Conservation (phyloP, 768 basidiomycete species). For the Boletellus emodensis region DNA sequence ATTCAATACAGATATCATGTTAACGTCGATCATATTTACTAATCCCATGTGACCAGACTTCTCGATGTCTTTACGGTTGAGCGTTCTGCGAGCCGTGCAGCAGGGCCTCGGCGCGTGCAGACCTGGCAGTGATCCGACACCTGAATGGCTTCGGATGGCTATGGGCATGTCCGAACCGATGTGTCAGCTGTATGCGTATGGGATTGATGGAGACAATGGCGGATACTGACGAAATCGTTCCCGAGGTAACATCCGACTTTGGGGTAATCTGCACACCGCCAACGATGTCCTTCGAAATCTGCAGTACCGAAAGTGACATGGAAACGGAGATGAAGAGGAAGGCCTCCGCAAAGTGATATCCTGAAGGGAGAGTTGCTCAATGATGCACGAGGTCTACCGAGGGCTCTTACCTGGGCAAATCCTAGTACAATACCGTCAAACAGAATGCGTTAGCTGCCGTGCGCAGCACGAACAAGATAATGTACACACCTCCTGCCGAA, state of each 20-base stretch:
- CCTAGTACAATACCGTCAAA: not conserved
- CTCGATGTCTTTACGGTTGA: too few species aligned
- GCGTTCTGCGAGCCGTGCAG: not conserved
- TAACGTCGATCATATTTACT: too few species aligned
- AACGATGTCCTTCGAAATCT: slow-evolving; percentile 39
- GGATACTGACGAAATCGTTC: slow-evolving; percentile 41
- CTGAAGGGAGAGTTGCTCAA: slow-evolving; percentile 4
- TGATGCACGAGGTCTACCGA: not conserved
- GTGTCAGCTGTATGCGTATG: too few species aligned
- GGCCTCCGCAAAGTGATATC: slow-evolving; percentile 27
- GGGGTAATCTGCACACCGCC: slow-evolving; percentile 43
- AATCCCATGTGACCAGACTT: too few species aligned
- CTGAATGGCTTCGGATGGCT: not conserved
- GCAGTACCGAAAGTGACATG: slow-evolving; percentile 43
- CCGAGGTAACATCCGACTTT: slow-evolving; percentile 39
- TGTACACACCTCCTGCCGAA: slow-evolving; percentile 26
- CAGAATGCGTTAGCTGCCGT: not conserved
- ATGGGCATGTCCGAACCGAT: too few species aligned
- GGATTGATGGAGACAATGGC: not conserved
- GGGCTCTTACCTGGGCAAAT: slow-evolving; percentile 18
- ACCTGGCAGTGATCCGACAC: not conserved
- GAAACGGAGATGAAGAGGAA: slow-evolving; percentile 26
- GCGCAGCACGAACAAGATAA: not conserved
- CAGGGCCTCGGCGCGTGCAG: not conserved
- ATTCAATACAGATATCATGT: too few species aligned